Conservation (phyloP, 2,329 filamentous ascomycete species). For the Thielaviopsis cerberus region DNA sequence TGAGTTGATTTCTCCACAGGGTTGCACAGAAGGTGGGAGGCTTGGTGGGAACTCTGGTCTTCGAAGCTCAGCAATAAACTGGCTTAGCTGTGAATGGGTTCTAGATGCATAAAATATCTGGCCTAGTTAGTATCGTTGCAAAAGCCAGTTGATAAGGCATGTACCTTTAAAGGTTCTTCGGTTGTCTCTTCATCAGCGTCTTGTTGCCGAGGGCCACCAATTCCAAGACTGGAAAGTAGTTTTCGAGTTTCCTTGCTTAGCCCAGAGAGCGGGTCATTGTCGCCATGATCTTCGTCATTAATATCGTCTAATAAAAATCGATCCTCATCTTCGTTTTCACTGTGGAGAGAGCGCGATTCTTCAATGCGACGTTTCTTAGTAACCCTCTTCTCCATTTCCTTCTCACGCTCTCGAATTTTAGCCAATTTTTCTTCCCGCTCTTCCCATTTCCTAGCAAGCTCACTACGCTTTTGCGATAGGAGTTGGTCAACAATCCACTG, state of each 20-base stretch:
- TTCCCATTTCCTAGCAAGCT: slow-evolving; percentile 46
- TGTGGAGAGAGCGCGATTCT: slow-evolving; percentile 13
- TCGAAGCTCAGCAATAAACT: slow-evolving; percentile 68
- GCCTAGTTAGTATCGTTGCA: slow-evolving; percentile 17
- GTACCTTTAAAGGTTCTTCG: slow-evolving; percentile 50
- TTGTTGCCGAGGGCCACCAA: slow-evolving; percentile 21
- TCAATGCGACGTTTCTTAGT: slow-evolving; percentile 30
- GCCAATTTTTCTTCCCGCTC: slow-evolving; percentile 57
- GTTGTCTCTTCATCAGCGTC: slow-evolving; percentile 27
- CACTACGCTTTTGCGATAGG: slow-evolving; percentile 45
- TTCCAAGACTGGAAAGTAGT: slow-evolving; percentile 47
- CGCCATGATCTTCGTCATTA: slow-evolving; percentile 29
- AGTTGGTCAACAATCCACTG: slow-evolving; percentile 72
- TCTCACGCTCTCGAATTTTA: slow-evolving; percentile 43
- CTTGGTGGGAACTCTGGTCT: slow-evolving; percentile 62
- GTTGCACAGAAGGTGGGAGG: slow-evolving; percentile 28
- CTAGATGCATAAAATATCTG: slow-evolving; percentile 78
- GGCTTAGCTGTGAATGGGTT: slow-evolving; percentile 78
- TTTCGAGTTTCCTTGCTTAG: slow-evolving; percentile 59
- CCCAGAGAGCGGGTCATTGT: slow-evolving; percentile 28
- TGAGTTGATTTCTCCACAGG: slow-evolving; percentile 2
- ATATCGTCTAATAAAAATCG: slow-evolving; percentile 57
- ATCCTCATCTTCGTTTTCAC: slow-evolving; percentile 35
- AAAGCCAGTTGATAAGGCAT: background rate
- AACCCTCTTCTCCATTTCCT: slow-evolving; percentile 33